Base-by-base conservation (phyloP, 495 filamentous ascomycete genomes). In the Achaetomiella virescens region DNA sequence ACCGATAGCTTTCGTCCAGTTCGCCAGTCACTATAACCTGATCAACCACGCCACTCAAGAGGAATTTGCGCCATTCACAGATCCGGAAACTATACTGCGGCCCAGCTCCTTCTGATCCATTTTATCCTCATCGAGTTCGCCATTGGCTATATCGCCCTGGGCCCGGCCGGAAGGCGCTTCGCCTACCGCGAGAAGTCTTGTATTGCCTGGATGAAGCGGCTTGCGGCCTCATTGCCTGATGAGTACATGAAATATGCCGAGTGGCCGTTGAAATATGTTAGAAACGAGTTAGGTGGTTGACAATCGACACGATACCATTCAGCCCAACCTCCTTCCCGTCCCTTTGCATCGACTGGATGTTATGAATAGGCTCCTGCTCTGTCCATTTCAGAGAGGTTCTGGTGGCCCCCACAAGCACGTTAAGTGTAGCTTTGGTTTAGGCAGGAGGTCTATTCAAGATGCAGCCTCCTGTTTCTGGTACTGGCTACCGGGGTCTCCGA, bases 31-130 rank as follows among this genome's bases (percentile, higher is more conserved):
- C 17, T 70, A 70, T 25, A 8, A 11, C 6, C 29, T 61, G 6
- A 21, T 67, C n/a, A 54, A 17, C 42, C 22, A 35, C 1, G 56
- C 61, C 1, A 42, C 66, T 60, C 65, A 75, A 24, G 60, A 67
- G 6, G 74, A 81, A 21, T 81, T 80, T 38, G 52, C 66, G 14
- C 54, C 66, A 0, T 78, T 81, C 50, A 70, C 71, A 31, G 65
- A 73, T 48, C 68, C 76, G 58, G 62, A 3, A 79, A 79, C 60
- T 54, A 67, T 47, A 53, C 67, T 0, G n/a, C n/a, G n/a, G 70
- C 72, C 1, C 75, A 76, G 41, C 61, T 81, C 0, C 61, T 82
- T 6, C 67, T 81, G 8, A 68, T 79, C 11, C 79, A 83, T 61
- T 81, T 79, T 24, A 27, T 61, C n/a, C 50, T 70, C 27, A 59